Percentiles rank a stretch among this genome's conserved stretches.
Evolutionary conservation across 176 grass and related monocot genomes (phyloP).

Genomic region (Olyra latifolia): DNA sequence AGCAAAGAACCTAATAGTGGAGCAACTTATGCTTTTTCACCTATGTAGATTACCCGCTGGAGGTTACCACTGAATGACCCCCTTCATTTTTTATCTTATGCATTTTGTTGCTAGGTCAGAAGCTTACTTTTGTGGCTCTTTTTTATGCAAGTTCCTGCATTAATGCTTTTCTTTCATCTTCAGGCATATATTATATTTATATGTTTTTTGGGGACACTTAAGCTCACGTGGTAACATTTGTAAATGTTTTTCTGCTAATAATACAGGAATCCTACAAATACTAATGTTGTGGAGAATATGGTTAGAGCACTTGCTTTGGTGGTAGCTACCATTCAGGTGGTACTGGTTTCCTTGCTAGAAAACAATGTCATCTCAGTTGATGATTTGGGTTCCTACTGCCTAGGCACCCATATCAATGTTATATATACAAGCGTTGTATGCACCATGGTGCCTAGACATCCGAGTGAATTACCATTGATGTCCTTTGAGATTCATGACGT

Average conservation of each 20-base stretch:
- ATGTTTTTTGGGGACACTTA: neutral
- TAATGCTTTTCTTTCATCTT: slow-evolving; percentile 13
- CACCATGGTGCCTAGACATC: no score
- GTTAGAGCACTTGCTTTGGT: slow-evolving; percentile 92
- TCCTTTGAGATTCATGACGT: no score
- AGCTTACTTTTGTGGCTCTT: slow-evolving; percentile 14
- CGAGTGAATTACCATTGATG: no score
- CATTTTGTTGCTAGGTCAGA: neutral
- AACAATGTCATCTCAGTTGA: slow-evolving; percentile 11
- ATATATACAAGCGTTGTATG: no score
- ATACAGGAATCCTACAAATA: slow-evolving; percentile 88
- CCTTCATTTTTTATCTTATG: slow-evolving; percentile 5
- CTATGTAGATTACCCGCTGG: neutral
- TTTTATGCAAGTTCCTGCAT: slow-evolving; percentile 7
- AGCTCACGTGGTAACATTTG: neutral
- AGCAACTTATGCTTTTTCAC: neutral
- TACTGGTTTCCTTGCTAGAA: slow-evolving; percentile 46
- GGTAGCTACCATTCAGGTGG: slow-evolving; percentile 83
- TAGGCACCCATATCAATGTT: no score
- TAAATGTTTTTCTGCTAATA: slow-evolving; percentile 11
- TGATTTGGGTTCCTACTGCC: neutral
- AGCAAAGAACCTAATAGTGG: slow-evolving; percentile 6
- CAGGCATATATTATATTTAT: slow-evolving; percentile 23
- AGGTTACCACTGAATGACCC: neutral
- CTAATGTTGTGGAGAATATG: slow-evolving; percentile 99